Conservation (phyloP, 139 green algal genomes). For the Chlorella sp. region DNA sequence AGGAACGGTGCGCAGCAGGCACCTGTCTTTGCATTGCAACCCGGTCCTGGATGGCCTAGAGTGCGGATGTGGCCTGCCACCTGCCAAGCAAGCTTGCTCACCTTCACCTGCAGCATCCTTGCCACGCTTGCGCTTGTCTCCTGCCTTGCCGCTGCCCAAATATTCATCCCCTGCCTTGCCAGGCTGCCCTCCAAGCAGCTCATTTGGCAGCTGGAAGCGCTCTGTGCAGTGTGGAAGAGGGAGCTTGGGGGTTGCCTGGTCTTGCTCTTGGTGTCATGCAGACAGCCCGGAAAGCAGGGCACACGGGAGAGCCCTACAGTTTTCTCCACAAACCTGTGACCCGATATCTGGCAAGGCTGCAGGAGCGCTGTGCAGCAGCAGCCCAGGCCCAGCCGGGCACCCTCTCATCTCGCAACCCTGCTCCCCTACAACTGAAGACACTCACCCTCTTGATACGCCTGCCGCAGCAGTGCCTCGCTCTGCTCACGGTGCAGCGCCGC, state of each 20-base stretch:
- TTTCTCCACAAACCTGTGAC: no score
- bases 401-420: no score
- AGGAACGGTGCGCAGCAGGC: no score
- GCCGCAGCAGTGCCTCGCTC: slow-evolving; percentile 6
- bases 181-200: not conserved
- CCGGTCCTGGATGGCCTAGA: not conserved
- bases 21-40: no score
- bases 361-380: no score
- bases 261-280: not conserved
- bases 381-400: no score
- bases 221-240: not conserved
- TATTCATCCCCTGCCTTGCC: not conserved
- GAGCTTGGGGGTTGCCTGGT: not conserved
- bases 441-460: slow-evolving; percentile 29
- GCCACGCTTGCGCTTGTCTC: slow-evolving; percentile 27
- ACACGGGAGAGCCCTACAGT: no score
- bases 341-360: no score
- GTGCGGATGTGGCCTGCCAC: not conserved
- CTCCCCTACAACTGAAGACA: no score
- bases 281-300: no score
- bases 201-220: slow-evolving; percentile 18
- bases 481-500: slow-evolving; percentile 21
- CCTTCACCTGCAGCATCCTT: slow-evolving; percentile 11
- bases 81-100: not conserved
- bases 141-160: not conserved